Conservation (phyloP, 2,329 filamentous ascomycete species). For the Cordyceps cateniannulata region DNA sequence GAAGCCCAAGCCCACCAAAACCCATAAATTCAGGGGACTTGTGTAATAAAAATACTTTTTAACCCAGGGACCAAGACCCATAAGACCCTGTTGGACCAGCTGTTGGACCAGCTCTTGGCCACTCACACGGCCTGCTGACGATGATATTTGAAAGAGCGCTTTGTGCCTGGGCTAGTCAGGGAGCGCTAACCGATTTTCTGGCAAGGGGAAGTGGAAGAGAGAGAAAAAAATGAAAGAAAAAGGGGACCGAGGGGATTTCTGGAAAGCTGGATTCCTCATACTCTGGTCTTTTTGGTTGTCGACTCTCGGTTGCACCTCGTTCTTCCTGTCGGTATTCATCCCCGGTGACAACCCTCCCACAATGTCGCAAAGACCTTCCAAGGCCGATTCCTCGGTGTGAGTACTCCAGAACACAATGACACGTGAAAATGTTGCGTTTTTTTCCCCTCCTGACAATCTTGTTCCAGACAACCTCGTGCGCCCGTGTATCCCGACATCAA, state of each 20-base stretch:
- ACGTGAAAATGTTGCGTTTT: too few relatives aligned
- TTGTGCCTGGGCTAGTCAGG: background rate
- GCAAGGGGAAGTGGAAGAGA: too few relatives aligned
- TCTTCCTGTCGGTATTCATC: too few relatives aligned
- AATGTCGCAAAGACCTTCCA: constrained; percentile 6
- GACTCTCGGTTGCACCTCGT: background rate
- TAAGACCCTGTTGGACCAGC: background rate
- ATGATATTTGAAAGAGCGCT: background rate
- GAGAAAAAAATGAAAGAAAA: background rate
- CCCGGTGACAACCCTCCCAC: background rate
- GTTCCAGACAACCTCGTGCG: too few relatives aligned
- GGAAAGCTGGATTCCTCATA: background rate
- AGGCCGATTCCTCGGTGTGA: constrained; percentile 5
- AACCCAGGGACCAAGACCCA: background rate
- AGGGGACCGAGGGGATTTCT: background rate
- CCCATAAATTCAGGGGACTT: background rate
- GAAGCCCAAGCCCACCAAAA: background rate
- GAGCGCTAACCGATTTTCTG: background rate
- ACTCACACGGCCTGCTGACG: background rate
- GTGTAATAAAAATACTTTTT: background rate
- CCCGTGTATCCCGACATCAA: constrained; percentile 41
- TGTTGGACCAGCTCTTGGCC: background rate
- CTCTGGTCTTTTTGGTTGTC: background rate
- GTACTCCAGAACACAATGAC: background rate
- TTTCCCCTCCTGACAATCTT: too few relatives aligned